Conservation (phyloP, 1,284 basidiomycete species). For the Naganishia cerealis region DNA sequence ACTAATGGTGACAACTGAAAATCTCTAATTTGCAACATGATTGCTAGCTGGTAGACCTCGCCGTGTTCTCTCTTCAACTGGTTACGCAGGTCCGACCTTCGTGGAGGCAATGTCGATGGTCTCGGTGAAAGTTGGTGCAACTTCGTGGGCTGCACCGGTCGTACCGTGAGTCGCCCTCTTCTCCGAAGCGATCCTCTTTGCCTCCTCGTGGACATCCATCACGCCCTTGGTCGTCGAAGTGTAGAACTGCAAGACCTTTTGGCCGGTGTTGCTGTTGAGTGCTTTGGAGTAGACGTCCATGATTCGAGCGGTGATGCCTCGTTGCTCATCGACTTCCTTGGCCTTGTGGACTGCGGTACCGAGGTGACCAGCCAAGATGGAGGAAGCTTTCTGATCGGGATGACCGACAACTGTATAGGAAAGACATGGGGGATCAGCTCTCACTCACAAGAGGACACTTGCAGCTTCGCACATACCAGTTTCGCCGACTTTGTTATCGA, state of each 20-base stretch:
- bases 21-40: neutral
- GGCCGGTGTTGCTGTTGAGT: slow-evolving; percentile 70
- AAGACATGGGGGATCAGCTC: neutral
- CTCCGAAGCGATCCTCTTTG: slow-evolving; percentile 54
- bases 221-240: slow-evolving; percentile 72
- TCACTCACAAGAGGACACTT: neutral
- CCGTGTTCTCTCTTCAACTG: too few relatives aligned
- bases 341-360: slow-evolving; percentile 65
- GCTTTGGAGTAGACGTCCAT: slow-evolving; percentile 76
- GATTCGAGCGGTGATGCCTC: slow-evolving; percentile 69
- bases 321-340: slow-evolving; percentile 74
- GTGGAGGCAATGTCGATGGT: slow-evolving; percentile 25
- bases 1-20: slow-evolving; percentile 26
- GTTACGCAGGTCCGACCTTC: slow-evolving; percentile 12
- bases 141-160: slow-evolving; percentile 28
- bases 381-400: slow-evolving; percentile 64
- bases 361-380: slow-evolving; percentile 62
- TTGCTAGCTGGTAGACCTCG: neutral
- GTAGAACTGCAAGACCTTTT: slow-evolving; percentile 62
- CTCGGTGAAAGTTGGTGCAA: slow-evolving; percentile 27
- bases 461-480: slow-evolving; percentile 54
- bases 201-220: slow-evolving; percentile 60
- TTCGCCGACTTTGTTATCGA: slow-evolving; percentile 70
- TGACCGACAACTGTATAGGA: slow-evolving; percentile 42
- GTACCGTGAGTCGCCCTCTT: slow-evolving; percentile 30